Base-by-base conservation (phyloP, 805 yeast species). In the Yamadazyma olivae region DNA sequence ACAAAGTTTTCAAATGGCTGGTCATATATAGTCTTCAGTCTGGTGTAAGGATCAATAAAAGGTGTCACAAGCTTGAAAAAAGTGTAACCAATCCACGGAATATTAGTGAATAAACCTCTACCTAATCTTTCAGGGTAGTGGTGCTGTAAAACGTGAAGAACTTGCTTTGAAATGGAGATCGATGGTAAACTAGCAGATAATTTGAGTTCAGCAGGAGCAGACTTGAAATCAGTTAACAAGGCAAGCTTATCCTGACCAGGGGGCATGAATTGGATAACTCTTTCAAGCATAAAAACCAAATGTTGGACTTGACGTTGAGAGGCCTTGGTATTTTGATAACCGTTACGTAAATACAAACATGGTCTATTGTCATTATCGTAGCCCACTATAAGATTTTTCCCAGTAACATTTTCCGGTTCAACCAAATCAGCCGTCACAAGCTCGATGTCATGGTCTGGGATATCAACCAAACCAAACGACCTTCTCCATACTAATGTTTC, bases 41-140 rank as follows among this genome's bases (percentile, higher is more conserved):
- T 65, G 1, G 83, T 76, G 41, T 70, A 68, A 6, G 81, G 81
- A 48, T 77, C 83, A 35, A 77, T 67, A 44, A 77, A 73, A 17
- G 82, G 82, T 36, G 74, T 74, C 35, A 74, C 71, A 36, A 76
- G 55, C 50, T 75, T 77, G 48, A 77, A 64, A 44, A 77, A 75
- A 4, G 79, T 71, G 58, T 75, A 69, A 2, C 76, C 77, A 27
- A 72, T 66, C 74, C 77, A 73, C 9, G 81, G 81, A 38, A 75
- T 74, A 48, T 76, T 75, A 27, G 75, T 68, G 43, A 77, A 65
- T 14, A 75, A 57, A 13, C 79, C 78, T 36, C 67, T 59, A 2
- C 80, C 81, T 35, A 77, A 56, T 40, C 81, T 59, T 44, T 76
- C 82, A 2, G 83, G 83, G 49, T 74, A 77, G 44, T 77, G 80